A percentile compares a stretch with the other conserved stretches of the same genome.
These are phyloP conservation scores for Ogataea dorogensis DNA, from an alignment of 805 yeast genomes.

Conservation along the genomic window DNA sequence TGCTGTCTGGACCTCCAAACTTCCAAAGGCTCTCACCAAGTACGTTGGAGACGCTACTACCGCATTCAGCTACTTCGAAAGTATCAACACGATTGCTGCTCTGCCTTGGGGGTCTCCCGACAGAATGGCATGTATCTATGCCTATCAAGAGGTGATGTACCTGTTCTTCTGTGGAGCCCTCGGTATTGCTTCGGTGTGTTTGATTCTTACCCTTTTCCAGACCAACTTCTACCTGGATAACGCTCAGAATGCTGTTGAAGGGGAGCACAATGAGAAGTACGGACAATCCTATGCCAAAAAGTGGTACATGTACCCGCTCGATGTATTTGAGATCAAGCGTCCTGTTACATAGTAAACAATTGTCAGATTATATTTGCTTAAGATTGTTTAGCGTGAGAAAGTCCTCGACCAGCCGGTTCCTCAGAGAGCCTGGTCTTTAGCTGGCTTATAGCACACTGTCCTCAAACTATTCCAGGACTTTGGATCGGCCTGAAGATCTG, in stretches of 20 bases:
- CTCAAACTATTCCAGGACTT: no score
- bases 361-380: no score
- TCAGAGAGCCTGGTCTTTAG: no score
- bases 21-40: slow-evolving; percentile 39
- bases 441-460: no score
- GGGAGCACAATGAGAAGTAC: slow-evolving; percentile 7
- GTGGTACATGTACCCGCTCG: slow-evolving; percentile 4
- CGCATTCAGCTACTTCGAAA: slow-evolving; percentile 32
- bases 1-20: slow-evolving; percentile 46
- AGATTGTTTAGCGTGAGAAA: no score
- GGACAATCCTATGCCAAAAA: slow-evolving; percentile 1
- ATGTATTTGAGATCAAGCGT: no score
- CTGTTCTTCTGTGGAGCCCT: slow-evolving; percentile 31
- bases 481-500: no score
- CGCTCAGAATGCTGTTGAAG: slow-evolving; percentile 36
- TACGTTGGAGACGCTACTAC: slow-evolving; percentile 13
- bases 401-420: no score
- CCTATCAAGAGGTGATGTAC: slow-evolving; percentile 33
- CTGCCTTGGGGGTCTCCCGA: slow-evolving; percentile 29
- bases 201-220: slow-evolving; percentile 35
- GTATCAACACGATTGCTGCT: slow-evolving; percentile 24
- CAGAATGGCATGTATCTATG: slow-evolving; percentile 35
- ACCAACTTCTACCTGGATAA: slow-evolving; percentile 37
- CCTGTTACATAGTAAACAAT: no score
- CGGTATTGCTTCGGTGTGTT: slow-evolving; percentile 32